Percentiles rank a stretch among this genome's conserved stretches.
Conservation (phyloP, 2,329 filamentous ascomycete species). For the Fusarium sulawesiense region DNA sequence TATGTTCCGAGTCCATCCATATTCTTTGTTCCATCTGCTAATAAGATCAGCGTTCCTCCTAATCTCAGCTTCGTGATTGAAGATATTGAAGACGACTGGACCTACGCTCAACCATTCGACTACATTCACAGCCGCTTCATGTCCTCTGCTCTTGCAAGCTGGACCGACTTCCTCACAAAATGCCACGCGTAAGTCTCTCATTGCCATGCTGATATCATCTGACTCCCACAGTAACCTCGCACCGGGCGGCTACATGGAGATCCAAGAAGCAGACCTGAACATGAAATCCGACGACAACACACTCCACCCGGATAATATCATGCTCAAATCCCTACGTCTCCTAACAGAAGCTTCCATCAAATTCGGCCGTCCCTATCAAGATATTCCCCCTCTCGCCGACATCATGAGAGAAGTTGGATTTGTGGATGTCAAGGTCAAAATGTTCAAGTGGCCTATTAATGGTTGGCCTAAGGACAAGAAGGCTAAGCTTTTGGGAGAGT, state of each 20-base stretch:
- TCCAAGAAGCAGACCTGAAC: constrained; percentile 32
- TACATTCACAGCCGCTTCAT: constrained; percentile 38
- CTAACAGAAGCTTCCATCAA: constrained; percentile 41
- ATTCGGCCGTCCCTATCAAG: constrained; percentile 33
- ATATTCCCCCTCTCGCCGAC: constrained; percentile 26
- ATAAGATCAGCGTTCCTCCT: constrained; percentile 11
- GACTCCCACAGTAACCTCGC: constrained; percentile 27
- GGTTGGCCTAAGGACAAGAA: constrained; percentile 32
- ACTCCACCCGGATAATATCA: constrained; percentile 25
- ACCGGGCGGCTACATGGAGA: constrained; percentile 34
- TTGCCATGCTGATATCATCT: fast-evolving
- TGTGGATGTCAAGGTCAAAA: constrained; percentile 23
- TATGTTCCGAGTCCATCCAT: not conserved
- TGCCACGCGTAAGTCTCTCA: constrained; percentile 2
- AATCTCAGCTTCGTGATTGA: constrained; percentile 30
- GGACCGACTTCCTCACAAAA: constrained; percentile 7
- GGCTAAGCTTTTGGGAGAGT: constrained; percentile 32
- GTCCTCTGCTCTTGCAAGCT: constrained; percentile 22
- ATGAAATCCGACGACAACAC: constrained; percentile 35
- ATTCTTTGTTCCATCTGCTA: not conserved
- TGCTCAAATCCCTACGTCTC: constrained; percentile 37
- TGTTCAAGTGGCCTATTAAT: constrained; percentile 40
- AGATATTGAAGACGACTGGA: constrained; percentile 35
- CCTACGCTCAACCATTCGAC: constrained; percentile 19
- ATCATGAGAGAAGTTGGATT: constrained; percentile 37